Base-by-base conservation (phyloP, 2,329 filamentous ascomycete species). In the Aspergillus felis region DNA sequence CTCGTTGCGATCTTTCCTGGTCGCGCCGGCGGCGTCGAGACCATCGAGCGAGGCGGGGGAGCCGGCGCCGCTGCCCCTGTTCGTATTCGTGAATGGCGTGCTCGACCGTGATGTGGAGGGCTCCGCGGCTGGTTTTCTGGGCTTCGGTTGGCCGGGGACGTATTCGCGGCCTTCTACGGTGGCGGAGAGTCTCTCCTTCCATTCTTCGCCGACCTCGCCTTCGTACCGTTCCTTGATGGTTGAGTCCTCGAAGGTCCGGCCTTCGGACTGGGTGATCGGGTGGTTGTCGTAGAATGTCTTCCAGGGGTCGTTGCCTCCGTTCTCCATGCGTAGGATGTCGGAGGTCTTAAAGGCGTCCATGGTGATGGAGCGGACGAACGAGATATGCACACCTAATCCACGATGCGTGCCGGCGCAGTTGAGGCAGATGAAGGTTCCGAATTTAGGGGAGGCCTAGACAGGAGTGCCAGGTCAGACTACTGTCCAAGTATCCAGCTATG, bases 371-470 rank as follows among this genome's bases (percentile, higher is more conserved):
- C 94, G 89, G 63, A 99, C 92, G 78, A 99, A 99, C 73, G 92
- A 96, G 75, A 99, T 96, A 81, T 99, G 94, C 38, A 99, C 94
- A 60, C 94, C 94, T 29, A 99, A 86, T 3, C 92, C 92, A 62
- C 94, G 89, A 78, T 99, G 94, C 54, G 94, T 90, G 66, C 94
- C 94, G 35, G 92, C 93, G 80, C 94, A 99, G 62, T 89, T 91
- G 53, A 99, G 87, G 78, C 94, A 99, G 82, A 99, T 97, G 81
- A 99, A 99, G 75, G 96, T 91, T 71, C 93, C 93, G 73, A 99
- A 96, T 78, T 99, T 99, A 63, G 94, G 94, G 41, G 92, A 87
- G 35, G 86, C 85, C 84, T 87, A 64, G 35, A 28, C 35, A 28
- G 12, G 41, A 51, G 55, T 49, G 57, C 28, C 29, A 20, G 5